Conservation (phyloP, 2,329 filamentous ascomycete species). For the Apiospora malaysiana region DNA sequence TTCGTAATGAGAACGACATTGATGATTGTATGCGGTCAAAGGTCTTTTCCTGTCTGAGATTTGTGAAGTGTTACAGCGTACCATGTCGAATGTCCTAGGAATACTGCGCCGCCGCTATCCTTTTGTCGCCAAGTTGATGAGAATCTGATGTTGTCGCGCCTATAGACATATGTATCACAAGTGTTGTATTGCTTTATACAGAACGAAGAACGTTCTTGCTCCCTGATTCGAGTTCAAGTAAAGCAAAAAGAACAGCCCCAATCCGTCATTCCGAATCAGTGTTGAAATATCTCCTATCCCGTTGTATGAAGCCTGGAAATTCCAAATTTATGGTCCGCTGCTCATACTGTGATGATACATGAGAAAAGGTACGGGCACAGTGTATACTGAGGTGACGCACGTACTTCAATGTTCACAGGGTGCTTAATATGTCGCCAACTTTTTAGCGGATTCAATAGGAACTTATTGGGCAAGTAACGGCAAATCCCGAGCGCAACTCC, state of each 20-base stretch:
- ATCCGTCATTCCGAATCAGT: background rate
- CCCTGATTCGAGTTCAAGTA: no score
- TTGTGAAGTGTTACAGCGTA: background rate
- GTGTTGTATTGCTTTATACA: no score
- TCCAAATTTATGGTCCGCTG: background rate
- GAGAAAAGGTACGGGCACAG: background rate
- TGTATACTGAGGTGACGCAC: slow-evolving; percentile 2
- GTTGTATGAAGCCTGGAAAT: background rate
- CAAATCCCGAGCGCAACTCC: slow-evolving; percentile 4
- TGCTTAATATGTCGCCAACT: background rate
- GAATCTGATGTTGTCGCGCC: background rate
- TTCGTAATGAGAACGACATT: slow-evolving; percentile 19
- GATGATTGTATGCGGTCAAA: slow-evolving; percentile 1
- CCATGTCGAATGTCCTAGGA: background rate
- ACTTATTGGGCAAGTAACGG: background rate
- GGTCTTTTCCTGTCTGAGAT: background rate
- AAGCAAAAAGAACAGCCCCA: no score
- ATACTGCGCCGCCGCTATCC: background rate
- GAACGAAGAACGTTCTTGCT: no score
- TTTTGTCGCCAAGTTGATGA: background rate
- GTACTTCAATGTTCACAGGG: background rate
- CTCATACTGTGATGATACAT: background rate
- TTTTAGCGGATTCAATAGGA: background rate
- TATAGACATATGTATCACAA: no score
- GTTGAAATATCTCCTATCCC: background rate